Conservation (phyloP, 2,329 filamentous ascomycete species). For the Hypocreales sp. region DNA sequence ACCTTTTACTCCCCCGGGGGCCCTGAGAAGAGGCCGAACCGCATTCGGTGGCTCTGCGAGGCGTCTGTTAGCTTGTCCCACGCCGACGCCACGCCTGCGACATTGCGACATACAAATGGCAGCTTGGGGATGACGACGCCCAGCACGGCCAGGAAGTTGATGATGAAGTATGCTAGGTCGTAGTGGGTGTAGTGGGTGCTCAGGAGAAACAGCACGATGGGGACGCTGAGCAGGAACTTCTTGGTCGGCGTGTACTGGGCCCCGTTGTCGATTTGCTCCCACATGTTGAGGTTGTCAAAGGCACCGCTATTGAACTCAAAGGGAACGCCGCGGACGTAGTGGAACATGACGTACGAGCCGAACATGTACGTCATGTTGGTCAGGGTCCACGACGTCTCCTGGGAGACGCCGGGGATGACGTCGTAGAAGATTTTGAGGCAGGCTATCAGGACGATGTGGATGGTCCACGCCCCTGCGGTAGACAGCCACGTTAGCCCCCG, state of each 20-base stretch:
- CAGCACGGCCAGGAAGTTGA: slow-evolving; percentile 88
- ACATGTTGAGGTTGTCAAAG: slow-evolving; percentile 99
- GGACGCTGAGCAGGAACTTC: slow-evolving; percentile 91
- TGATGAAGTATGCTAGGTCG: slow-evolving; percentile 89
- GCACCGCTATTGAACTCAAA: slow-evolving; percentile 98
- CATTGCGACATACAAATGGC: slow-evolving; percentile 55
- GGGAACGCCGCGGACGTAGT: slow-evolving; percentile 92
- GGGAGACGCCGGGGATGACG: slow-evolving; percentile 87
- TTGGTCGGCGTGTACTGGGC: slow-evolving; percentile 98
- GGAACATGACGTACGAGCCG: slow-evolving; percentile 98
- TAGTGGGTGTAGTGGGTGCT: slow-evolving; percentile 99
- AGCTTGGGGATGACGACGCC: slow-evolving; percentile 93
- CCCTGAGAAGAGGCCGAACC: slow-evolving; percentile 59
- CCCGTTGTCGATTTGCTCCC: slow-evolving; percentile 99
- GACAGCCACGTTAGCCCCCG: slow-evolving; percentile 1
- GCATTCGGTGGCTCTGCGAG: slow-evolving; percentile 57
- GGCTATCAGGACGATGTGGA: slow-evolving; percentile 86
- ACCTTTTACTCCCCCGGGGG: slow-evolving; percentile 40
- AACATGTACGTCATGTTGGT: slow-evolving; percentile 99
- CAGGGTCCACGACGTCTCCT: slow-evolving; percentile 96
- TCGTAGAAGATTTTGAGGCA: slow-evolving; percentile 93
- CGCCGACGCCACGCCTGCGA: background rate
- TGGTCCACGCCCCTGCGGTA: slow-evolving; percentile 77
- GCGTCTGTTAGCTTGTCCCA: slow-evolving; percentile 8
- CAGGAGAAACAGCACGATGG: slow-evolving; percentile 83